Evolutionary conservation across 2,329 filamentous ascomycete genomes (phyloP), one percentile per base, ranked within the genome.

Genomic region (Aureobasidium sp.): DNA sequence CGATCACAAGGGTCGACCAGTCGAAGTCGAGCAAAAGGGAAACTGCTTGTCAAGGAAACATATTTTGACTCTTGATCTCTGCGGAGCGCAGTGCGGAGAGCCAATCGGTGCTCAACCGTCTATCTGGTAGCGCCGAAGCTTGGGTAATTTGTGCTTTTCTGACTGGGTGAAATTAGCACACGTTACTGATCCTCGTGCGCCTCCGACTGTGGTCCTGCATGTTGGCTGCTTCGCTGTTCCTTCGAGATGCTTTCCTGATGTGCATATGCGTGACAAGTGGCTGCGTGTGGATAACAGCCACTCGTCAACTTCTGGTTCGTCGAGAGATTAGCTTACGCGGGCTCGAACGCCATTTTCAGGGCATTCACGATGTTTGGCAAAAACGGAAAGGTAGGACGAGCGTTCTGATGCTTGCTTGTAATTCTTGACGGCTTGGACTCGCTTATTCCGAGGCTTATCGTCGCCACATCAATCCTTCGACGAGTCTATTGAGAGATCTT

Each of bases 111-210:
- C 0, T 9, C 10, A n/a, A 29, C 51, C 51, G 36, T 10, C 50
- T 52, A 52, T 52, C 50, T 52, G 20, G 27, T 36, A 48, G 46
- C 46, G 46, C 46, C 7, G 29, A 48, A 48, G 46, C 46, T 48
- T 48, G 46, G 46, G 46, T 32, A 48, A 48, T 32, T 10, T 29
- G 15, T 48, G 51, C 26, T 27, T 27, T 12, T 29, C 15, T 57
- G 53, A 57, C 53, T 57, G 39, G 53, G 34, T n/a, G 29, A 46
- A 57, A 57, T 57, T 57, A 57, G 53, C 53, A 44, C 53, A 57
- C 26, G 26, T 56, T 44, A 41, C 32, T 44, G 26, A 37, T 52
- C 50, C 50, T 52, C 32, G 34, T 37, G 50, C 50, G 50, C 50
- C 50, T 44, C 51, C 42, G 23, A 42, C 15, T 15, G 8, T 42